Base-by-base conservation (phyloP, 2,329 filamentous ascomycete genomes). In the Colletotrichum abscissum region DNA sequence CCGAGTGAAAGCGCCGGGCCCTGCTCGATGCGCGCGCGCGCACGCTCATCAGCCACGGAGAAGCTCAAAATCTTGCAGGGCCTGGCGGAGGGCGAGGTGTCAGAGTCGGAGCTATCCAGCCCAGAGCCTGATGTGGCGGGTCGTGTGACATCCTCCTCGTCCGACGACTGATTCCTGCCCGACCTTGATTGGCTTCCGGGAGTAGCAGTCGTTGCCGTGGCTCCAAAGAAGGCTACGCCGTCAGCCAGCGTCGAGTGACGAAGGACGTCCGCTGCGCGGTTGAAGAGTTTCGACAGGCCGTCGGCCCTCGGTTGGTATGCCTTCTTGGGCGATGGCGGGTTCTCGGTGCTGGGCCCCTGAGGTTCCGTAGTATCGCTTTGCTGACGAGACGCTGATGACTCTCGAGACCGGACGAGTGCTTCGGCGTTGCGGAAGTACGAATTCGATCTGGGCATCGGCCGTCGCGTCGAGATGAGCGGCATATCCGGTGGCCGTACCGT, bases 211-310 rank as follows among this genome's bases (percentile, higher is more conserved):
- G 70, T 76, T 2, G 80, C 75, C 1, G 80, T 78, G 4, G 80
- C 78, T 2, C 79, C 80, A 26, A 80, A 79, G 14, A 81, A 64
- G 7, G 79, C 79, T 5, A 80, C 80, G 0, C 80, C 80, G 30
- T 81, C 80, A 0, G 80, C 80, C 11, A 80, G 72, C 0, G 80
- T 81, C 0, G 80, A 78, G 22, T 77, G 75, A 22, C 80, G 79
- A 5, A 81, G 63, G 0, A 80, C 77, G 4, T 80, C 77, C 12
- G 80, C 77, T 7, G 80, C 80, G 4, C 77, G 76, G 5, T 78
- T 75, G 38, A 76, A 80, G 75, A 81, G 77, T 3, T 69, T 76
- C 2, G 77, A 76, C 4, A 80, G 54, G 1, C 76, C 68, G 8
- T 79, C 77, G 3, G 63, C 67, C 19, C 76, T 77, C 1, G 73